Evolutionary conservation across 129 eudicot species (phyloP), one percentile per base, ranked within the genome.

Genomic region (Pittosporum tobira): DNA sequence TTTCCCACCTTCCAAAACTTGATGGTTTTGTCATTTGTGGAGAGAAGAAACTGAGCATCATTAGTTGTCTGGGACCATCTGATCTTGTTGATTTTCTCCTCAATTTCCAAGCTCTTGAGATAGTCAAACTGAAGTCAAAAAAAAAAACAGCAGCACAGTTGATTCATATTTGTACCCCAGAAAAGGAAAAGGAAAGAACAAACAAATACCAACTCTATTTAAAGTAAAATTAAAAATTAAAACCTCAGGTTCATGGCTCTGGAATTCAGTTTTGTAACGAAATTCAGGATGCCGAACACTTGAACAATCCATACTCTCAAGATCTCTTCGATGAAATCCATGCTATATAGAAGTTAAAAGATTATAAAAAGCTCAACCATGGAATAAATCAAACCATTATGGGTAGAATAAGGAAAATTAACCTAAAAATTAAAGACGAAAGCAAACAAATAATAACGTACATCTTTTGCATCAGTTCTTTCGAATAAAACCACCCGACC

Each of bases 181-280:
- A 52, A 23, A 42, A 31, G 55, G 63, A 56, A 48, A 14, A 13
- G 28, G 49, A 36, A 22, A 26, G 14, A 63, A 46, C 46, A 46
- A 47, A 45, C 27, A 42, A 40, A 58, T 51, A 29, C 34, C 5
- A 51, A 42, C 25, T 15, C 14, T 6, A 51, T 19, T 42, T 46
- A 25, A 67, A 22, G 5, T 6, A 31, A 27, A 31, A 67, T 36
- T 29, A 23, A 25, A 49, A 16, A 50, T 28, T 14, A 23, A 28
- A 73, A 91, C 99, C 99, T 91, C 96, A 46, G 96, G 94, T 36
- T 91, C 99, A 58, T 91, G 99, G 69, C 96, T 91, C 77, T 91
- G 99, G 69, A 91, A 91, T 69, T 91, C 99, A 10, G 99, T 86
- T 77, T 84, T 91, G 63, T 91, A 91, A 21, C 87, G 94, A 59